Base-by-base conservation (phyloP, 1,139 yeast genomes). In the Pneumocystis wakefieldiae region DNA sequence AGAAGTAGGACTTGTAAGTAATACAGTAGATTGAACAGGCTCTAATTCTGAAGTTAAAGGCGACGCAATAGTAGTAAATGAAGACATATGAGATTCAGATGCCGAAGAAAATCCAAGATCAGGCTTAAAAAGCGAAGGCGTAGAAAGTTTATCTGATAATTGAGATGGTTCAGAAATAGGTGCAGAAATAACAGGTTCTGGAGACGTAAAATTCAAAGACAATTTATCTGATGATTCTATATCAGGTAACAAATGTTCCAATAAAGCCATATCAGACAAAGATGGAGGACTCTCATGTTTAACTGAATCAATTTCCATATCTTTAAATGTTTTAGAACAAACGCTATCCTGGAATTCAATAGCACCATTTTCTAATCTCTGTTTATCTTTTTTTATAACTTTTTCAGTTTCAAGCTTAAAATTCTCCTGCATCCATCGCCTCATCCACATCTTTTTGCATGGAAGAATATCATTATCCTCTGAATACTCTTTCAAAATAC, bases 381-480 rank as follows among this genome's bases (percentile, higher is more conserved):
- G 55, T 24, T 48, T 48, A 42, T 42, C 29, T 4, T 48, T 48
- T 14, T 29, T 48, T 29, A 48, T 48, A 24, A 48, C 28, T 24
- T 48, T 48, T 24, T 48, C 32, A 48, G n/a, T n/a, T 7, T 48
- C 55, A 24, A 24, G 12, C 17, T 48, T 48, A 48, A 48, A 15
- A 48, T 48, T 48, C 7, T 48, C 55, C n/a, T 48, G 32, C n/a
- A 12, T 48, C 55, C 55, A 58, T 8, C 60, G 60, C 24, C 29
- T 38, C 14, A 58, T 38, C 60, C 60, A 58, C 37, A 58, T 58
- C 39, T 58, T 58, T 28, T 58, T 58, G 6, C 60, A 58, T 29
- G 60, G 60, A 12, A 58, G 29, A 38, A 38, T 58, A 29, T 58
- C 60, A 39, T 29, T 39, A 14, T 29, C 15, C 5, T 24, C 60